A percentile compares a stretch with the other conserved stretches of the same genome.
Conservation (phyloP, 345 rosid genomes). For the Mercurialis annua region DNA sequence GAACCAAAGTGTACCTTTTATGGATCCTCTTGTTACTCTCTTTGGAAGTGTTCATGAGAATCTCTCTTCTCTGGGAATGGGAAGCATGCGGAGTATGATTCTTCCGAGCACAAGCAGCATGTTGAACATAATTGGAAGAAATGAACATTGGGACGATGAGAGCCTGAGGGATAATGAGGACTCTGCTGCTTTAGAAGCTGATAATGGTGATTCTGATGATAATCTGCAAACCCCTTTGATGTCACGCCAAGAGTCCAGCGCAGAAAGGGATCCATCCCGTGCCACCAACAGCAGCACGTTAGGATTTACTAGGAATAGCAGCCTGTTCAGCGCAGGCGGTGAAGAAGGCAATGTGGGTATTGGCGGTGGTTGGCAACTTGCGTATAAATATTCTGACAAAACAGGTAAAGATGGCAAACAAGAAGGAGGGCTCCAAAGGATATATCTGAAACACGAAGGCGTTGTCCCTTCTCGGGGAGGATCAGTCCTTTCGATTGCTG, state of each 20-base stretch:
- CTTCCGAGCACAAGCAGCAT: conserved; percentile 36
- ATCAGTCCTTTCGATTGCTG: conserved; percentile 25
- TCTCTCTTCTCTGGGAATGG: conserved; percentile 21
- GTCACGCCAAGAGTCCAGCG: conserved; percentile 16
- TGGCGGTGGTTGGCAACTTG: conserved; percentile 51
- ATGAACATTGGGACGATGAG: conserved; percentile 32
- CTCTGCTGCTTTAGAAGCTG: conserved; percentile 6
- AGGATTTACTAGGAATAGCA: conserved; percentile 17
- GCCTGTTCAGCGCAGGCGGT: conserved; percentile 16
- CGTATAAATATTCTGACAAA: conserved; percentile 32
- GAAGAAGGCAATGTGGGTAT: conserved; percentile 30
- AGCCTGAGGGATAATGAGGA: conserved; percentile 22
- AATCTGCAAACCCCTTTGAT: conserved; percentile 33
- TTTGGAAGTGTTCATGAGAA: conserved; percentile 47
- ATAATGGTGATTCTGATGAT: conserved; percentile 23
- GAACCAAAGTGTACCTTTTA: conserved; percentile 26
- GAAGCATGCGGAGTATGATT: conserved; percentile 22
- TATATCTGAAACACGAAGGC: conserved; percentile 39
- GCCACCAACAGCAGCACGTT: conserved; percentile 6
- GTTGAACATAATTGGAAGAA: conserved; percentile 23
- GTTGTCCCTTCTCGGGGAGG: conserved; percentile 19
- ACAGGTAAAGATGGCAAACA: conserved; percentile 25
- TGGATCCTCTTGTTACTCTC: conserved; percentile 44
- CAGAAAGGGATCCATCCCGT: conserved; percentile 13
- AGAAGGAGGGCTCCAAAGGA: conserved; percentile 34